Percentiles rank a stretch among this genome's conserved stretches.
Evolutionary conservation across 108 stramenopile species (phyloP).

Genomic region (Mediolabrus comicus): DNA sequence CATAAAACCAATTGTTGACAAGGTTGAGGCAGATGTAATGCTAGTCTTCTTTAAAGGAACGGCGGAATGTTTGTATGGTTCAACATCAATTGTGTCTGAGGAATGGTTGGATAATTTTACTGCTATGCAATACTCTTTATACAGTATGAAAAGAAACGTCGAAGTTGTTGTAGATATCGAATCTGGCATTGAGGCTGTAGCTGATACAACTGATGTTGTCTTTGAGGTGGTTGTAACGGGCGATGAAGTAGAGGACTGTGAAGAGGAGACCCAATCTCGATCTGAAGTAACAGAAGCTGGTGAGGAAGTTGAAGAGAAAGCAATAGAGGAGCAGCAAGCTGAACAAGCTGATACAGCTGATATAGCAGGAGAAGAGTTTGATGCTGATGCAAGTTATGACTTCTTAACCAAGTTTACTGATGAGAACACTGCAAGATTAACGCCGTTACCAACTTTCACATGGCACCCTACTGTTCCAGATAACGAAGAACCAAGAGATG

Average conservation of each 20-base stretch:
- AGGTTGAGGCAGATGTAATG: slow-evolving; percentile 37
- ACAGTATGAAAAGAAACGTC: background rate
- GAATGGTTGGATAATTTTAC: slow-evolving; percentile 68
- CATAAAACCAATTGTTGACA: slow-evolving; percentile 60
- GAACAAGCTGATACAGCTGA: background rate
- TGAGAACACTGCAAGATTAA: background rate
- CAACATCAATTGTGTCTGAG: slow-evolving; percentile 55
- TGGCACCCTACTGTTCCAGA: no score
- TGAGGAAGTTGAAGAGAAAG: no score
- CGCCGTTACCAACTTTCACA: no score
- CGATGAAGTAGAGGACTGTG: background rate
- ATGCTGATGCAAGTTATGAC: background rate
- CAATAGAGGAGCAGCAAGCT: no score
- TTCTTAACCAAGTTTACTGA: background rate
- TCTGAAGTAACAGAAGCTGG: no score
- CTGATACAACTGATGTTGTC: background rate
- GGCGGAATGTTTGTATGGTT: slow-evolving; percentile 65
- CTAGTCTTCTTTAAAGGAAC: slow-evolving; percentile 65
- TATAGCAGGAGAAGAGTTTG: background rate
- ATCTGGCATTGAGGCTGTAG: background rate
- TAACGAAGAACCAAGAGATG: background rate
- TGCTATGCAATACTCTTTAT: no score
- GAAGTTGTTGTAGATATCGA: background rate
- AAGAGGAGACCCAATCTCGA: background rate
- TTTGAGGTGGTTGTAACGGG: background rate